These are phyloP conservation scores for Xylaria sp. DNA, from an alignment of 2,329 filamentous ascomycete species.

Conservation along the genomic window DNA sequence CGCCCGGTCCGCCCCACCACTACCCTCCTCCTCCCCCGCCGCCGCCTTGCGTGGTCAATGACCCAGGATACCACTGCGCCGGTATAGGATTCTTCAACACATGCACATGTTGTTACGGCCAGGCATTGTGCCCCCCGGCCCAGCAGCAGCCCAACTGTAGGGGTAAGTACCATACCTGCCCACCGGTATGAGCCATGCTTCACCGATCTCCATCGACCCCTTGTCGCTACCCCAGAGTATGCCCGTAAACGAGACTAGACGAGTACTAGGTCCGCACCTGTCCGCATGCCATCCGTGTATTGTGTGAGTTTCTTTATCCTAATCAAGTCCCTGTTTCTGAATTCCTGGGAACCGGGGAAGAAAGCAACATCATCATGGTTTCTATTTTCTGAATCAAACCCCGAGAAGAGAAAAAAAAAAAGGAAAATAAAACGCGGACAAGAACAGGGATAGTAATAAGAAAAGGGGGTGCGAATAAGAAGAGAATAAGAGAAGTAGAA, in stretches of 20 bases:
- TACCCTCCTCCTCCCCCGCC: neutral
- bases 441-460: neutral
- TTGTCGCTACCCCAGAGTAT: neutral
- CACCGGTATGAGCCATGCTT: too few species aligned
- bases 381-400: neutral
- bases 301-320: neutral
- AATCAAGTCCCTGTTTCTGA: neutral
- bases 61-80: neutral
- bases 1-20: neutral
- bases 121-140: neutral
- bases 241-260: neutral
- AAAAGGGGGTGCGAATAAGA: neutral
- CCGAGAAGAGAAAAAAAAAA: neutral
- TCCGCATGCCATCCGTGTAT: neutral
- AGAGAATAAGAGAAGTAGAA: neutral
- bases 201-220: neutral
- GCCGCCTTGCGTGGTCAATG: neutral
- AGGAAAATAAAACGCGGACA: neutral
- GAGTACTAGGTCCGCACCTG: neutral
- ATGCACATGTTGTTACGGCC: neutral
- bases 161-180: neutral
- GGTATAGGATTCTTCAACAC: neutral
- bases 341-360: too few species aligned
- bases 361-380: too few species aligned
- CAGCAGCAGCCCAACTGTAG: neutral